phyloP scores from a whole-genome alignment of 2,329 filamentous ascomycete species.

The Diplodia intermedia region DNA sequence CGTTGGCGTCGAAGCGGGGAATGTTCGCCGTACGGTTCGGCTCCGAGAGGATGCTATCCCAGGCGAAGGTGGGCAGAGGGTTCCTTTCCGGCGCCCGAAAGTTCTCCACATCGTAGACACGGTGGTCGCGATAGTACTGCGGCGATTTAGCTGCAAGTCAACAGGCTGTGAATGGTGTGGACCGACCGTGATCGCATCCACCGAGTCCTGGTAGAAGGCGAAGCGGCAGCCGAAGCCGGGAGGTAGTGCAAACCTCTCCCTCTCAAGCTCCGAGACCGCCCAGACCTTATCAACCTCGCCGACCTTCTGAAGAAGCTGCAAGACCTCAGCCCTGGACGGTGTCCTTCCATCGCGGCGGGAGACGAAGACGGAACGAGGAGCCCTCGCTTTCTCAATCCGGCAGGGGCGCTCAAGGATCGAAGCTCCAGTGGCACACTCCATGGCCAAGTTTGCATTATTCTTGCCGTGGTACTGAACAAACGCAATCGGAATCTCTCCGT shows the following conservation, averaged over 20 bases:
- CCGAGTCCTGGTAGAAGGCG: slow-evolving; percentile 23
- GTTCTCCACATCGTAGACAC: slow-evolving; percentile 18
- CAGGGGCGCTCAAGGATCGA: slow-evolving; percentile 12
- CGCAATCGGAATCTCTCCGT: slow-evolving; percentile 22
- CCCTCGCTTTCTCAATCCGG: slow-evolving; percentile 25
- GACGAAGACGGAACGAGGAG: slow-evolving; percentile 30
- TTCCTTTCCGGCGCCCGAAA: slow-evolving; percentile 5
- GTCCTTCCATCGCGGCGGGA: slow-evolving; percentile 25
- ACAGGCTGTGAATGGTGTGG: neutral
- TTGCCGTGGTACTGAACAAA: slow-evolving; percentile 25
- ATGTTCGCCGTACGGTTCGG: neutral
- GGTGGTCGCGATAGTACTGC: slow-evolving; percentile 3
- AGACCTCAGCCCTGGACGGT: slow-evolving; percentile 8
- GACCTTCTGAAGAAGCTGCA: neutral
- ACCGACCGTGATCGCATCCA: slow-evolving; percentile 20
- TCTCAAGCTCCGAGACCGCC: slow-evolving; percentile 10
- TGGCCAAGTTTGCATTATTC: neutral
- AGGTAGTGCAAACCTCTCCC: slow-evolving; percentile 5
- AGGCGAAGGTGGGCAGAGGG: neutral
- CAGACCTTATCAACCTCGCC: slow-evolving; percentile 31
- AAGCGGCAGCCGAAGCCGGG: slow-evolving; percentile 20
- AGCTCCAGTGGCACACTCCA: slow-evolving; percentile 1
- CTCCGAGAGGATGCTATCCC: neutral
- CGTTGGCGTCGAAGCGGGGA: neutral
- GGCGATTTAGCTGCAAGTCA: neutral